These are phyloP conservation scores for Verticillium zaregamsianum DNA, from an alignment of 2,329 filamentous ascomycete genomes.

Conservation along the genomic window DNA sequence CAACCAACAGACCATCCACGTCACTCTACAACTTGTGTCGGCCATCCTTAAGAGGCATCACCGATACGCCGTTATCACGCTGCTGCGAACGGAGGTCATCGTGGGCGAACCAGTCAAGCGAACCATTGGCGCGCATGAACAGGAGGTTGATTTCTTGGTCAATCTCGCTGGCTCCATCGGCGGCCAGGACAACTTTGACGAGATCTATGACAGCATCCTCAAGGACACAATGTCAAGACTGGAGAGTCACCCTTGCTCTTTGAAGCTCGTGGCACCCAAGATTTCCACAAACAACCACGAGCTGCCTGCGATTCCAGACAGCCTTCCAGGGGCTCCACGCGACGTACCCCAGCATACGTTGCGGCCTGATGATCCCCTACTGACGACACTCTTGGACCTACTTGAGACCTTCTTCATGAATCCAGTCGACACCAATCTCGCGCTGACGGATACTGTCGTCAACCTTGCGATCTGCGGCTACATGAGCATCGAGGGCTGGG, in stretches of 20 bases:
- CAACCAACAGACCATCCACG: constrained; percentile 84
- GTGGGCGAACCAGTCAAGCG: constrained; percentile 50
- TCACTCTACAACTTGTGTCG: constrained; percentile 82
- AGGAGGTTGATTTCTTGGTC: constrained; percentile 70
- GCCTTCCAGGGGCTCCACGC: constrained; percentile 55
- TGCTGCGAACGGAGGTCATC: constrained; percentile 64
- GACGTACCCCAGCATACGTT: constrained; percentile 60
- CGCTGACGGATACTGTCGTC: constrained; percentile 77
- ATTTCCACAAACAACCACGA: constrained; percentile 53
- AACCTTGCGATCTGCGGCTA: constrained; percentile 81
- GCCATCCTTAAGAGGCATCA: constrained; percentile 85
- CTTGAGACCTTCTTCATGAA: constrained; percentile 84
- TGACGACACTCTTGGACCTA: constrained; percentile 64
- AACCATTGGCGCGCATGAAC: constrained; percentile 70
- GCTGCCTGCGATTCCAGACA: constrained; percentile 49
- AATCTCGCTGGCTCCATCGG: constrained; percentile 64
- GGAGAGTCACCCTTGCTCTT: constrained; percentile 70
- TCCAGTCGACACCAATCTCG: constrained; percentile 84
- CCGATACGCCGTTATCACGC: constrained; percentile 73
- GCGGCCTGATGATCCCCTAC: constrained; percentile 56
- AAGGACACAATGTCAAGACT: constrained; percentile 66
- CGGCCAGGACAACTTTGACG: constrained; percentile 65
- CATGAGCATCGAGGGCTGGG: constrained; percentile 85
- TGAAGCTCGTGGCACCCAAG: constrained; percentile 62
- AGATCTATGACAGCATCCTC: constrained; percentile 66